Evolutionary conservation across 176 grass and related monocot genomes (phyloP).

Genomic region (Panicum miliaceum): DNA sequence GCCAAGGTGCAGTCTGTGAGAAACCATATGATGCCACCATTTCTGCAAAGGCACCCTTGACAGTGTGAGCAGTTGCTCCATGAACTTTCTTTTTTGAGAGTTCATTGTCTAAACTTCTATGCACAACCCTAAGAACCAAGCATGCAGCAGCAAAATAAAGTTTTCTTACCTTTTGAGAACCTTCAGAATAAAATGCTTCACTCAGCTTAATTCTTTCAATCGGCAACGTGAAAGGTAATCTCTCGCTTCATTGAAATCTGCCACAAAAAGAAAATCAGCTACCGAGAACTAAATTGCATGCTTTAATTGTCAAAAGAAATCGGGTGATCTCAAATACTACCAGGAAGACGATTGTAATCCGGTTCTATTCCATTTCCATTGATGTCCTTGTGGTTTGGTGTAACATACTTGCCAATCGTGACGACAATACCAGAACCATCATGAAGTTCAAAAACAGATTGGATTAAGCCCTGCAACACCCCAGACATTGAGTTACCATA

Average conservation of each 20-base stretch:
- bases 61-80: not conserved
- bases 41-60: conserved; percentile 3
- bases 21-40: conserved; percentile 31
- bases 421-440: conserved; percentile 97
- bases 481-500: conserved; percentile 27
- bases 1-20: not conserved
- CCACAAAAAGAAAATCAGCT: conserved; percentile 37
- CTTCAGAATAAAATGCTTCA: conserved; percentile 14
- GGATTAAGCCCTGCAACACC: conserved; percentile 85
- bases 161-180: conserved; percentile 5
- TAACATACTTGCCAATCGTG: conserved; percentile 92
- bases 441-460: conserved; percentile 96
- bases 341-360: conserved; percentile 76
- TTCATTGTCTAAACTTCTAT: not conserved
- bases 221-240: conserved; percentile 70
- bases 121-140: conserved; percentile 9
- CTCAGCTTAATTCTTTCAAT: conserved; percentile 57
- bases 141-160: not conserved
- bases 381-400: conserved; percentile 85
- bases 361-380: conserved; percentile 97
- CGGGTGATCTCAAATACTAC: conserved; percentile 42
- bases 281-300: not conserved
- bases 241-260: conserved; percentile 80
- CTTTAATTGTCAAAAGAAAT: conserved; percentile 15
- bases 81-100: too few relatives aligned